Base-by-base conservation (phyloP, 805 yeast genomes). In the Maudiozyma saulgeensis region DNA sequence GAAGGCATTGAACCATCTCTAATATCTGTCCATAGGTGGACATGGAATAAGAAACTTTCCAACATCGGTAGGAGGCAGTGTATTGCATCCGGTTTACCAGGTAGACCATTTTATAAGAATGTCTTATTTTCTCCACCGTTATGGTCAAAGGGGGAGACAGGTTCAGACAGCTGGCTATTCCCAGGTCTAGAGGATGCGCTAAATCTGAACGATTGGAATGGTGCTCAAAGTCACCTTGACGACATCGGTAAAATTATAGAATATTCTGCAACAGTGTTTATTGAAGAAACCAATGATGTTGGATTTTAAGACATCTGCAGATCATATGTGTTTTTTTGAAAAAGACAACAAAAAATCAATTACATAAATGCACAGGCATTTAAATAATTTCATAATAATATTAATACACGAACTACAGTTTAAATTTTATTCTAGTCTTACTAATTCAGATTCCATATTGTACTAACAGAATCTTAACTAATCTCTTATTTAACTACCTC, bases 181-280 rank as follows among this genome's bases (percentile, higher is more conserved):
- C 96, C 97, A 0, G 76, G 77, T 5, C 75, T 89, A 2, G 74
- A 95, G 52, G 96, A 89, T 60, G 81, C 79, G 0, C 61, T 87
- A 12, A 71, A 69, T 41, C 62, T 62, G 1, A 69, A 71, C 0
- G 76, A 81, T 51, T 76, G 78, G 72, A 68, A 58, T 0, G 63
- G 58, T 34, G 89, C 87, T 0, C 85, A 81, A 52, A 54, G 62
- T 2, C 80, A 81, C 53, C 63, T 84, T 8, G 67, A 75, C 41
- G 54, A 60, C 4, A 66, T 80, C 15, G 72, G 78, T 5, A 56
- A 61, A 15, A 50, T 67, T 43, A 48, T 77, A 26, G 60, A 54
- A 5, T 55, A 59, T 15, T 63, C 70, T 3, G 66, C 69, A 2
- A 54, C 53, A 12, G 43, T 58, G 13, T 66, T 68, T 44, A 51